Percentiles rank a stretch among this genome's conserved stretches.
phyloP scores from a whole-genome alignment of 2,329 filamentous ascomycete genomes.

The Esteya vermicola region DNA sequence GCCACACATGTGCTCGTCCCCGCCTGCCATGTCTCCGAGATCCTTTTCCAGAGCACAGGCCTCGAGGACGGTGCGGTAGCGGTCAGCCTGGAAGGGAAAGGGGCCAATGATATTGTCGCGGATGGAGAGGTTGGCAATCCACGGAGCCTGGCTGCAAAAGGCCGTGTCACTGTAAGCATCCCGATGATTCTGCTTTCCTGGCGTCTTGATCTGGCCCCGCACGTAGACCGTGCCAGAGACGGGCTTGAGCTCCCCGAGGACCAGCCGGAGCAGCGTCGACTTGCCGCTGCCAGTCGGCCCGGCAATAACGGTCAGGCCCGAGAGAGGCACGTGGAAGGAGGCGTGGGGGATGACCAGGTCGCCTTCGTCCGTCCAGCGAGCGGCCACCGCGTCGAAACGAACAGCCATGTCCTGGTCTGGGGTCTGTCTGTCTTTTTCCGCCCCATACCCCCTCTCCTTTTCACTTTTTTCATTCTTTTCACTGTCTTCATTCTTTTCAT shows the following conservation, averaged over 20 bases:
- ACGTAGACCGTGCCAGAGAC: conserved; percentile 4
- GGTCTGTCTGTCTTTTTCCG: too few relatives aligned
- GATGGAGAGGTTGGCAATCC: conserved; percentile 10
- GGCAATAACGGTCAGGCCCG: neutral
- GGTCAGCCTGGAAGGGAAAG: conserved; percentile 4
- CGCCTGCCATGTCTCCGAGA: conserved; percentile 10
- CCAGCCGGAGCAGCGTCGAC: conserved; percentile 7
- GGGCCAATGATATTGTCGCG: conserved; percentile 11
- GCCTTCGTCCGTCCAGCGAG: neutral
- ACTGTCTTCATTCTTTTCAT: neutral
- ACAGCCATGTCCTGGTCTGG: neutral
- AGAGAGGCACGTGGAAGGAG: neutral
- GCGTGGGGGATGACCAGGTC: neutral
- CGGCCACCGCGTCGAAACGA: neutral
- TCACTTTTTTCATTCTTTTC: too few relatives aligned
- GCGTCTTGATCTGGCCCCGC: neutral
- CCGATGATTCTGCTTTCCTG: too few relatives aligned
- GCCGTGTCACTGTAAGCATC: too few relatives aligned
- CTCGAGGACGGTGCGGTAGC: conserved; percentile 8
- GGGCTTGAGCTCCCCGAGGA: conserved; percentile 9
- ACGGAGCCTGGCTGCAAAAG: conserved; percentile 9
- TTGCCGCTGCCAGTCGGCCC: conserved; percentile 11
- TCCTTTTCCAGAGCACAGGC: conserved; percentile 10
- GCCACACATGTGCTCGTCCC: conserved; percentile 13
- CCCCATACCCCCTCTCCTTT: too few relatives aligned